phyloP scores from a whole-genome alignment of 139 green algal genomes.

The Zygnema circumcarinatum region DNA sequence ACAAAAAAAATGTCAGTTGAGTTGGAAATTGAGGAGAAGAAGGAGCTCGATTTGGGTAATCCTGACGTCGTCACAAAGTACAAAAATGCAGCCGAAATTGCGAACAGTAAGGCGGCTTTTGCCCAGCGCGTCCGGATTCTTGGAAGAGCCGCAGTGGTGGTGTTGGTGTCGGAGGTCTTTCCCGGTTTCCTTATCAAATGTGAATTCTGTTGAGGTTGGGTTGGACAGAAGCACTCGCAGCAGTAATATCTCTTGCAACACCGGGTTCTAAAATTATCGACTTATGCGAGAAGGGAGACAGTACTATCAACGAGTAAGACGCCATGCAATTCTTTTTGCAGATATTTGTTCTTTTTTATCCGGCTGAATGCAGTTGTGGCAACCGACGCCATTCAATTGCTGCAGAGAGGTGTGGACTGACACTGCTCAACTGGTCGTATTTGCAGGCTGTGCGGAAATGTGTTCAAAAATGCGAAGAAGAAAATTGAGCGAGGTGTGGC shows the following conservation, averaged over 20 bases:
- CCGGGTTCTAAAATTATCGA: slow-evolving; percentile 91
- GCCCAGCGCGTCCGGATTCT: too few species aligned
- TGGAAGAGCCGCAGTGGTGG: too few species aligned
- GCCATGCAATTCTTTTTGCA: background rate
- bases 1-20: background rate
- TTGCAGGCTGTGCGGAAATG: slow-evolving; percentile 70
- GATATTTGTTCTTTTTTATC: background rate
- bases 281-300: slow-evolving; percentile 84
- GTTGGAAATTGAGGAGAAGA: slow-evolving; percentile 56
- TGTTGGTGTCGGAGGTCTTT: too few species aligned
- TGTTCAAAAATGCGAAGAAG: slow-evolving; percentile 87
- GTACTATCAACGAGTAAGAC: slow-evolving; percentile 71
- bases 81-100: slow-evolving; percentile 96
- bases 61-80: slow-evolving; percentile 98
- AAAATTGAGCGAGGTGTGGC: slow-evolving; percentile 95
- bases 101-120: slow-evolving; percentile 82
- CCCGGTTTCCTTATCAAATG: background rate
- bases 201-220: background rate
- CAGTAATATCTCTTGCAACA: slow-evolving; percentile 76
- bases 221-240: slow-evolving; percentile 81
- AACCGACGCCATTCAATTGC: too few species aligned
- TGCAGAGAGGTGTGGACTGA: too few species aligned
- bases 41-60: slow-evolving; percentile 77
- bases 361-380: background rate
- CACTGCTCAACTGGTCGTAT: slow-evolving; percentile 72